Conservation (phyloP, 148 eudicot species). For the Talinum fruticosum region DNA sequence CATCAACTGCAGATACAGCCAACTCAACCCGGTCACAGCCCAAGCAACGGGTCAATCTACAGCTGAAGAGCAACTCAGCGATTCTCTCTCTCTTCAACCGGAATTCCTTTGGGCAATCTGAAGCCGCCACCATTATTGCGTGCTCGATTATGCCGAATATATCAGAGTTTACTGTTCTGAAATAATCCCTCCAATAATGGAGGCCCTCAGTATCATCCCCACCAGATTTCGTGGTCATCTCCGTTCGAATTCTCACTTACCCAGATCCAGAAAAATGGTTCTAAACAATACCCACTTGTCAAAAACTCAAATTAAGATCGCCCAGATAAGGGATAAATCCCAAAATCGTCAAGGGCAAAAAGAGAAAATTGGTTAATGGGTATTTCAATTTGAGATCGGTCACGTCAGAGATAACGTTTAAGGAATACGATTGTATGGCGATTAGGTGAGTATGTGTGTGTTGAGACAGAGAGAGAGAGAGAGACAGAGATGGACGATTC, state of each 20-base stretch:
- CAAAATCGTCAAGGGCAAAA: no score
- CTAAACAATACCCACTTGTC: constrained; percentile 30
- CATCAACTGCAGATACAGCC: constrained; percentile 39
- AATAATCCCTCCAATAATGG: no score
- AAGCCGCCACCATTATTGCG: constrained; percentile 60
- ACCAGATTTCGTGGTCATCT: no score
- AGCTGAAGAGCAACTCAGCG: constrained; percentile 63
- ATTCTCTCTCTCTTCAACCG: constrained; percentile 53
- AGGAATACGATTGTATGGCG: constrained; percentile 1
- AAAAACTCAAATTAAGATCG: constrained; percentile 21
- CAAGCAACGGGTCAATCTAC: constrained; percentile 47
- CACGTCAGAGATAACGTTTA: constrained; percentile 4
- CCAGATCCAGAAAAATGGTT: constrained; percentile 39
- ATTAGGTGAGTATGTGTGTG: not conserved
- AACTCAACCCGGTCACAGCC: constrained; percentile 64
- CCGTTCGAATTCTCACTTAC: constrained; percentile 13
- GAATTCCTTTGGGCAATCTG: constrained; percentile 37
- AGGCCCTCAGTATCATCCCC: no score
- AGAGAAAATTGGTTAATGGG: no score
- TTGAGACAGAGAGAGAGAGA: not conserved
- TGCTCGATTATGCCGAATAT: constrained; percentile 81
- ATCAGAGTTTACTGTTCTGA: constrained; percentile 38
- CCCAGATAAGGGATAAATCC: constrained; percentile 10
- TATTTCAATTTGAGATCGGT: not conserved
- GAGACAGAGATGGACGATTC: not conserved